Conservation (phyloP, 1,139 yeast species). For the Taphrina betulina region DNA sequence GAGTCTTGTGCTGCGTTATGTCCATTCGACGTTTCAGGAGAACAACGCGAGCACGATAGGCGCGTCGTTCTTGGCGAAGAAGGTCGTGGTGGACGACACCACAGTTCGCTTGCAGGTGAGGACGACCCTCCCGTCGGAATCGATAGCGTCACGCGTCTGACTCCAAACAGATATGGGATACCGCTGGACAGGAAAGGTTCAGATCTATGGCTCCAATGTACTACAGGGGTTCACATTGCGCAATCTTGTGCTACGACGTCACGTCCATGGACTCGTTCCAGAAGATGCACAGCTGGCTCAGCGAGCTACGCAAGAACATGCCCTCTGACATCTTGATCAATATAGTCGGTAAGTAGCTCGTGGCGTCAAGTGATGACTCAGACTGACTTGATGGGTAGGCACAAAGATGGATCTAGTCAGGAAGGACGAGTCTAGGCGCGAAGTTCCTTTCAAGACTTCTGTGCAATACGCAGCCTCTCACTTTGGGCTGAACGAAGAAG, state of each 20-base stretch:
- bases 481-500: constrained; percentile 35
- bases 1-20: constrained; percentile 82
- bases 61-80: constrained; percentile 88
- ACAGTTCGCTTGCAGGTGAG: constrained; percentile 79
- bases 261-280: constrained; percentile 91
- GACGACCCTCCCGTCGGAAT: no score
- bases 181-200: constrained; percentile 98
- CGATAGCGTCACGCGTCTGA: no score
- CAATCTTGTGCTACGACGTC: constrained; percentile 84
- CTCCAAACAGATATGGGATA: constrained; percentile 97
- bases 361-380: not conserved
- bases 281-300: constrained; percentile 77
- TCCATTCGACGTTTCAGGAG: constrained; percentile 76
- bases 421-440: constrained; percentile 44
- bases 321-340: constrained; percentile 22
- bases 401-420: constrained; percentile 70
- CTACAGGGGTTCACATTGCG: constrained; percentile 92
- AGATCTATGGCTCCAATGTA: constrained; percentile 90
- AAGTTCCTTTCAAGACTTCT: constrained; percentile 46
- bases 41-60: constrained; percentile 94
- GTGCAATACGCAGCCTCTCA: constrained; percentile 45
- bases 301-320: constrained; percentile 28
- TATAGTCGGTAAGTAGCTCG: constrained; percentile 7
- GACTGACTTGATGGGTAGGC: constrained; percentile 84
- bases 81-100: constrained; percentile 79